Evolutionary conservation across 2,329 filamentous ascomycete species (phyloP), one percentile per base, ranked within the genome.

Genomic region (Septoria linicola): DNA sequence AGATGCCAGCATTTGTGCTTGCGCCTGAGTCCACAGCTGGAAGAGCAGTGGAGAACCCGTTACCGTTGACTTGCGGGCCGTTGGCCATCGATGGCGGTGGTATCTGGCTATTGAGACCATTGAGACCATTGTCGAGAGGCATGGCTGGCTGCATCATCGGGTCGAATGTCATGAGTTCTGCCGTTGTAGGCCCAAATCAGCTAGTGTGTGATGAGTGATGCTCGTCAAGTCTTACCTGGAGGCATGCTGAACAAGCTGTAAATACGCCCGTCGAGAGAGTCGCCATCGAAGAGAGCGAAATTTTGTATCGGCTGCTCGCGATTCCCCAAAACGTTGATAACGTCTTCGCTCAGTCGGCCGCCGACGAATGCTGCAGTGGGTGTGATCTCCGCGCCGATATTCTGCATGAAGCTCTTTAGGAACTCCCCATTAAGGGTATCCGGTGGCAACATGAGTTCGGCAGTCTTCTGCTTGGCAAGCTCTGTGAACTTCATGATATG

Each of bases 231-330:
- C 23, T 27, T 27, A 27, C 23, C 63, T 11, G 66, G 64, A 25
- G 63, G 61, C 25, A 62, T 52, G 27, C 54, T 65, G 52, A 59
- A 68, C 32, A 97, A 76, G 1, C 89, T 80, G 67, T 93, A 96
- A 59, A 93, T 84, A 1, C 83, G 83, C 0, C 87, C 88, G 59
- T 88, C 81, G 70, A 88, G 87, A 39, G 79, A 80, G 61, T 89
- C 87, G 11, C 91, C 91, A 68, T 97, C 90, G 64, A 97, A 96
- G 16, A 97, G 76, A 42, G 96, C 80, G 68, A 96, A 83, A 70
- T 99, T 99, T 73, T 99, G 93, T 35, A 99, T 87, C 1, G 93
- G 93, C 70, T 96, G 93, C 73, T 97, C 90, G 34, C 87, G 84
- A 67, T 88, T 84, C 41, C 91, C 89, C 4, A 97, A 80, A 25